Percentiles rank a stretch among this genome's conserved stretches.
These are phyloP conservation scores for Apiotrichum gracile DNA, from an alignment of 1,284 basidiomycete species.

Conservation along the genomic window DNA sequence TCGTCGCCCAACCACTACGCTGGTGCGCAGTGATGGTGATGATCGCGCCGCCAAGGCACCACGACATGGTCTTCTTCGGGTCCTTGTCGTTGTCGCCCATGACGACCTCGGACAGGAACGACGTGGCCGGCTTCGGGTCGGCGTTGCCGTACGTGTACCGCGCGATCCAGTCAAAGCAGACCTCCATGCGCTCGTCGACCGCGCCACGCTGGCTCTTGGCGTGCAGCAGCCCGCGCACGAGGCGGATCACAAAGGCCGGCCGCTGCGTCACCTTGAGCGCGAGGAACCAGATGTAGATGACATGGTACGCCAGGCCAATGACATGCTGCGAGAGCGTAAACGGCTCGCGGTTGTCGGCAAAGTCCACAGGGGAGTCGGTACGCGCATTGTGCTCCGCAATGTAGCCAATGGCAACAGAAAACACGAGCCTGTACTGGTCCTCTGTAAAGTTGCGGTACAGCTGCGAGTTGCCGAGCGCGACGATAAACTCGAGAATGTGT, in stretches of 20 bases:
- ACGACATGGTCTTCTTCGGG: conserved; percentile 57
- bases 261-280: conserved; percentile 80
- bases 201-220: conserved; percentile 72
- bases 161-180: conserved; percentile 96
- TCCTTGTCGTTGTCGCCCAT: conserved; percentile 34
- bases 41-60: conserved; percentile 81
- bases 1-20: conserved; percentile 81
- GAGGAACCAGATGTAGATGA: conserved; percentile 94
- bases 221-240: conserved; percentile 78
- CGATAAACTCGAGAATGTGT: conserved; percentile 90
- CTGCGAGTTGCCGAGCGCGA: conserved; percentile 72
- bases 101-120: conserved; percentile 64
- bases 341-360: conserved; percentile 56
- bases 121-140: conserved; percentile 79
- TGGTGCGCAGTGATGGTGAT: conserved; percentile 73
- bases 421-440: conserved; percentile 86
- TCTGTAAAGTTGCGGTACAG: conserved; percentile 92
- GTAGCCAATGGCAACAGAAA: conserved; percentile 91
- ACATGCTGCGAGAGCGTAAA: conserved; percentile 95
- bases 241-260: conserved; percentile 74
- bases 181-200: conserved; percentile 86
- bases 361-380: conserved; percentile 50
- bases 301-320: conserved; percentile 85
- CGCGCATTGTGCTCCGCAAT: conserved; percentile 68
- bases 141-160: conserved; percentile 92